These are phyloP conservation scores for Rhynchospora tenuis DNA, from an alignment of 176 grass and related monocot genomes.

Conservation along the genomic window DNA sequence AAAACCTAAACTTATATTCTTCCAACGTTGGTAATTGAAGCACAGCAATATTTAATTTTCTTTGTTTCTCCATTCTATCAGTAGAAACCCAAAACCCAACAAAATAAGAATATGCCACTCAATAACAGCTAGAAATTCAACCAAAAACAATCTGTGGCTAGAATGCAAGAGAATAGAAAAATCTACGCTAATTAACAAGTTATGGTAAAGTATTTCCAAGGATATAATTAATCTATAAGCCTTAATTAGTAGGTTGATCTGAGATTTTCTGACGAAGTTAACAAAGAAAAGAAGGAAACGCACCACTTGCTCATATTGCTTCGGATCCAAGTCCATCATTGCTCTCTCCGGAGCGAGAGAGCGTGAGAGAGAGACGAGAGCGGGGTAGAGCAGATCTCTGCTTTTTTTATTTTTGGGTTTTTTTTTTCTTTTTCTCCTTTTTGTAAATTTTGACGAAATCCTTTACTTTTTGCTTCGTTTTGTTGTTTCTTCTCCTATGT, in stretches of 20 bases:
- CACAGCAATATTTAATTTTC: neutral
- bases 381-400: conserved; percentile 1
- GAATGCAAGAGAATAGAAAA: neutral
- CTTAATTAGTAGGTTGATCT: neutral
- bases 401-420: conserved; percentile 12
- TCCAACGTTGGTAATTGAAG: neutral
- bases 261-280: neutral
- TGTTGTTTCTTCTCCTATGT: no score
- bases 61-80: neutral
- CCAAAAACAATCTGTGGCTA: conserved; percentile 5
- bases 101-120: neutral
- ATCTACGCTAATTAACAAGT: neutral
- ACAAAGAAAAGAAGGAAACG: conserved; percentile 9
- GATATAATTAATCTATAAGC: neutral
- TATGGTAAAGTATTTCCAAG: neutral
- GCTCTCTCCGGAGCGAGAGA: conserved; percentile 29
- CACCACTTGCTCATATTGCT: conserved; percentile 71
- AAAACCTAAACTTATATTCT: neutral
- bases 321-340: conserved; percentile 81
- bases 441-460: neutral
- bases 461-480: neutral
- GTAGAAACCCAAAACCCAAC: neutral
- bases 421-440: neutral
- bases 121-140: neutral
- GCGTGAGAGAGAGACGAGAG: neutral